Evolutionary conservation across 805 yeast species (phyloP).

Genomic region (Vanderwaltozyma yarrowii): DNA sequence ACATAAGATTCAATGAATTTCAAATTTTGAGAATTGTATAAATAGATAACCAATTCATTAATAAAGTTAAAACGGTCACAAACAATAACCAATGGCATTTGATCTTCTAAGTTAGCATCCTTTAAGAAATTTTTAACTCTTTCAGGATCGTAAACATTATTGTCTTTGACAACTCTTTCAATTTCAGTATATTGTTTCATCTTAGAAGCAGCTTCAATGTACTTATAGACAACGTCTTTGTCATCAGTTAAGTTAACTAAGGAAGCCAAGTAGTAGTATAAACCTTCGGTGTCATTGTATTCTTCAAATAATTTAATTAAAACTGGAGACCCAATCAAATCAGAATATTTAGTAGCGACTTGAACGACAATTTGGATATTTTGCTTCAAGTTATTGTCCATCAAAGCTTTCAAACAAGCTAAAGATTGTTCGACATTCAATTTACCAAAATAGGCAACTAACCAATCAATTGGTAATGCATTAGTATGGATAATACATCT

Average conservation of each 20-base stretch:
- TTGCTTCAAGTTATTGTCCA: slow-evolving; percentile 67
- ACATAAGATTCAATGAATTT: slow-evolving; percentile 96
- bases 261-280: slow-evolving; percentile 86
- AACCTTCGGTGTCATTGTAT: slow-evolving; percentile 84
- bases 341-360: slow-evolving; percentile 94
- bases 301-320: slow-evolving; percentile 90
- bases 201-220: slow-evolving; percentile 87
- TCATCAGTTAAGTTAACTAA: slow-evolving; percentile 91
- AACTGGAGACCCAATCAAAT: slow-evolving; percentile 75
- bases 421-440: slow-evolving; percentile 89
- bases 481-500: slow-evolving; percentile 85
- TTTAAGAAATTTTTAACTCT: slow-evolving; percentile 95
- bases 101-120: slow-evolving; percentile 89
- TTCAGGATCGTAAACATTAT: slow-evolving; percentile 90
- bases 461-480: slow-evolving; percentile 85
- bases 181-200: slow-evolving; percentile 87
- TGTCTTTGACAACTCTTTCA: slow-evolving; percentile 91
- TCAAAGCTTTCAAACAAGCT: slow-evolving; percentile 77
- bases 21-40: slow-evolving; percentile 92
- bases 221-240: slow-evolving; percentile 90
- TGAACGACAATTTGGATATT: slow-evolving; percentile 90
- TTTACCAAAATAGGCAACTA: slow-evolving; percentile 84
- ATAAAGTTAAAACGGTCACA: slow-evolving; percentile 88
- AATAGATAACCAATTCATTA: slow-evolving; percentile 85
- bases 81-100: slow-evolving; percentile 89